Conservation (phyloP, 139 green algal species). For the Asterochloris sp. region DNA sequence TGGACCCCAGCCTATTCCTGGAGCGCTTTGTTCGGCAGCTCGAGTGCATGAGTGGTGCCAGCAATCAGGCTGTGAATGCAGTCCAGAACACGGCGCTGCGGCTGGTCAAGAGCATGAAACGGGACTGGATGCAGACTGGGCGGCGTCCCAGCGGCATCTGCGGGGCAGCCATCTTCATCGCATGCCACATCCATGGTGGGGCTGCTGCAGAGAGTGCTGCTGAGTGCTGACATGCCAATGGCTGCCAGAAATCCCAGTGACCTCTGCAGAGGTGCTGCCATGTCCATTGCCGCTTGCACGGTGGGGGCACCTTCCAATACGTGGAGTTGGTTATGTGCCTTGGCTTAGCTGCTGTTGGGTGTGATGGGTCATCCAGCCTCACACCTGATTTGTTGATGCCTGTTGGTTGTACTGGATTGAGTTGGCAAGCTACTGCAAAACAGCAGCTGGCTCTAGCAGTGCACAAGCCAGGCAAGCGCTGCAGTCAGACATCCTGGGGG, state of each 20-base stretch:
- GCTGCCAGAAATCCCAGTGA: too few species aligned
- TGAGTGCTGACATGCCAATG: too few species aligned
- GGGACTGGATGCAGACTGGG: slow-evolving; percentile 99
- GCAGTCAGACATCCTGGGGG: too few species aligned
- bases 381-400: background rate
- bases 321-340: too few species aligned
- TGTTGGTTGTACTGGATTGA: too few species aligned
- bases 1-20: slow-evolving; percentile 96
- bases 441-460: too few species aligned
- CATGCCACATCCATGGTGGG: slow-evolving; percentile 83
- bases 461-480: too few species aligned
- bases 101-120: slow-evolving; percentile 95
- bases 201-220: background rate
- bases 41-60: slow-evolving; percentile 9
- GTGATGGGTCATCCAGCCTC: background rate
- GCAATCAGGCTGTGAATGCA: slow-evolving; percentile 13
- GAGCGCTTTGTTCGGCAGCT: slow-evolving; percentile 86
- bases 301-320: background rate
- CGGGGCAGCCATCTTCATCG: slow-evolving; percentile 93
- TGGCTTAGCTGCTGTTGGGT: too few species aligned
- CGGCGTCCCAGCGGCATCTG: slow-evolving; percentile 87
- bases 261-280: too few species aligned
- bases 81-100: slow-evolving; percentile 83
- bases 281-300: too few species aligned
- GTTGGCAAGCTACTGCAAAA: too few species aligned